Base-by-base conservation (phyloP, 805 yeast species). In the Cyberlindnera meyerae region DNA sequence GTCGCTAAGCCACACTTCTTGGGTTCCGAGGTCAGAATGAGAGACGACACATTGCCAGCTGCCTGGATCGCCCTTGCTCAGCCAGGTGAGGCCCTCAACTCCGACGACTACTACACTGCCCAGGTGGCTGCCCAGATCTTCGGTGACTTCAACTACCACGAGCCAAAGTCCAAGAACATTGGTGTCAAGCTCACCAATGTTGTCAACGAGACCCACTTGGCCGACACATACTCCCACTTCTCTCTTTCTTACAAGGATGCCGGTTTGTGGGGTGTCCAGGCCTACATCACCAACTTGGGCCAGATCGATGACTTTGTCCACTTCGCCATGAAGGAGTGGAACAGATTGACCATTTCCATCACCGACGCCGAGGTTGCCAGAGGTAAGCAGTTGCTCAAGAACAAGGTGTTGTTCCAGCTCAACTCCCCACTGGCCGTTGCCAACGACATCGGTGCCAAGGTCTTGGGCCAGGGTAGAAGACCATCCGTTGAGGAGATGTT, bases 271-370 rank as follows among this genome's bases (percentile, higher is more conserved):
- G 95, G 95, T 60, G 79, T 80, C 68, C 68, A 73, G 61, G 70
- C 85, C 44, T 77, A 73, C 57, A 71, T 80, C 47, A 65, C 79
- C 41, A 75, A 81, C 63, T 60, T 79, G 48, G 61, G 47, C 27
- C 65, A 67, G 52, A 66, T 84, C 49, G 94, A 84, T 63, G 95
- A 84, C 59, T 73, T 82, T 47, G 71, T 79, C 45, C 95, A 84
- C 65, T 84, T 84, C 68, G 71, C 86, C 41, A 69, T 83, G 65
- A 84, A 82, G 65, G 84, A 83, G 71, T 84, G 94, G 93, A 83
- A 82, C 73, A 78, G 93, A 73, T 73, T 82, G 62, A 70, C 89
- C 16, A 66, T 80, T 50, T 79, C 89, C 17, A 66, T 84, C 56
- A 73, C 86, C 45, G 85, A 81, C 47, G 73, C 84, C 40, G 94